Evolutionary conservation across 2,329 filamentous ascomycete species (phyloP), one percentile per base, ranked within the genome.

Genomic region (Fusarium subglutinans): DNA sequence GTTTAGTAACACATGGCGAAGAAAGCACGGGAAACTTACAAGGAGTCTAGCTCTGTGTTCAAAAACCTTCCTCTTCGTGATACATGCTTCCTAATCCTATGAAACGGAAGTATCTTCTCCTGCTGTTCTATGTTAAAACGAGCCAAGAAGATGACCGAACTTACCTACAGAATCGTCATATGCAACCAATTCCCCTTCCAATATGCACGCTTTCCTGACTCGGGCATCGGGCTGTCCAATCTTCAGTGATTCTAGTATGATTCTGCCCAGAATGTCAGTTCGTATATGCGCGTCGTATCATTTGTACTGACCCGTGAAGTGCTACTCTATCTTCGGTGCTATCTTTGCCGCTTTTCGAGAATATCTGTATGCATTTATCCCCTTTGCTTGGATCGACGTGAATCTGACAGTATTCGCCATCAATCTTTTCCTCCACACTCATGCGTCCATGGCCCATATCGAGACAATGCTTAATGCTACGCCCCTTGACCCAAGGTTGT

Each of bases 301-400:
- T 35, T 18, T 33, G 10, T 10, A 77, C 84, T 75, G 79, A 89
- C 87, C 79, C 79, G 72, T 93, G 90, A 28, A 97, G 81, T 3
- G 84, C 85, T 17, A 81, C 76, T 40, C 93, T 89, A 80, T 97
- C 95, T 58, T 84, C 79, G 0, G 94, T 98, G 50, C 94, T 96
- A 74, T 98, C 94, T 79, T 96, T 97, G 66, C 95, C 94, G 77
- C 94, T 96, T 80, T 98, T 98, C 15, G 94, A 97, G 79, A 96
- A 98, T 37, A 98, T 96, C 72, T 92, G 91, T 35, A 97, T 90
- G 54, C 86, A 88, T 2, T 87, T 79, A 3, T 66, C 79, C 22
- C 83, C 83, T 56, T 88, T 90, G 14, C 84, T 84, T 12, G 93
- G 83, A 78, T 97, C 90, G 44, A 98, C 85, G 77, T 98, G 95